phyloP scores from a whole-genome alignment of 768 basidiomycete genomes.

The Rossbeevera mucosa region DNA sequence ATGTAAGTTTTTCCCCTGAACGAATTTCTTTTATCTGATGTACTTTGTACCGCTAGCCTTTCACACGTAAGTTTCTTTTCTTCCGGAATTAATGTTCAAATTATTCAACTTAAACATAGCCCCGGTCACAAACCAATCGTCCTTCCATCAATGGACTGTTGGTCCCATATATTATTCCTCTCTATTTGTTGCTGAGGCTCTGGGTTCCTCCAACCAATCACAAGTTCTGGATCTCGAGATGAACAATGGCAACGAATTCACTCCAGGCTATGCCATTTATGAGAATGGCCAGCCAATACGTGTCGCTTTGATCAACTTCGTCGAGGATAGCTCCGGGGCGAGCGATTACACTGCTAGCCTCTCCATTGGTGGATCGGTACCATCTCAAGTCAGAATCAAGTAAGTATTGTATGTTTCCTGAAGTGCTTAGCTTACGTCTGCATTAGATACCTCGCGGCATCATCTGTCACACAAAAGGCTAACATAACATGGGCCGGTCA shows the following conservation, averaged over 20 bases:
- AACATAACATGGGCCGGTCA: conserved; percentile 80
- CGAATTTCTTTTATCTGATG: neutral
- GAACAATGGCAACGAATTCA: conserved; percentile 47
- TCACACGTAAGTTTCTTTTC: conserved; percentile 31
- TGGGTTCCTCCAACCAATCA: conserved; percentile 59
- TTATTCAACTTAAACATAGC: conserved; percentile 31
- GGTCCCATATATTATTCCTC: conserved; percentile 73
- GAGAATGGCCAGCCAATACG: conserved; percentile 60
- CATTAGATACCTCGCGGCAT: conserved; percentile 52
- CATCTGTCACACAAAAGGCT: conserved; percentile 52
- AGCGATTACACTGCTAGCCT: conserved; percentile 52
- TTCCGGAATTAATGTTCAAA: neutral
- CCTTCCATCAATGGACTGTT: conserved; percentile 65
- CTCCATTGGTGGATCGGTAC: conserved; percentile 42
- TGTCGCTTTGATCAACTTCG: conserved; percentile 69
- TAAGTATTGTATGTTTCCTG: conserved; percentile 24
- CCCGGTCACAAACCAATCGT: conserved; percentile 50
- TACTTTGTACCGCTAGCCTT: too few relatives aligned
- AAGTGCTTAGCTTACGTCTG: neutral
- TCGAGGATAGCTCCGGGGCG: conserved; percentile 54
- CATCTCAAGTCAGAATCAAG: conserved; percentile 50
- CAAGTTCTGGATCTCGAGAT: conserved; percentile 64
- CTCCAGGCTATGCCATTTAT: conserved; percentile 63
- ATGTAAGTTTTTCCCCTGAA: conserved; percentile 38
- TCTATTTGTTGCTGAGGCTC: conserved; percentile 62